Conservation (phyloP, 306 rosid species). For the Cucumis cinereus region DNA sequence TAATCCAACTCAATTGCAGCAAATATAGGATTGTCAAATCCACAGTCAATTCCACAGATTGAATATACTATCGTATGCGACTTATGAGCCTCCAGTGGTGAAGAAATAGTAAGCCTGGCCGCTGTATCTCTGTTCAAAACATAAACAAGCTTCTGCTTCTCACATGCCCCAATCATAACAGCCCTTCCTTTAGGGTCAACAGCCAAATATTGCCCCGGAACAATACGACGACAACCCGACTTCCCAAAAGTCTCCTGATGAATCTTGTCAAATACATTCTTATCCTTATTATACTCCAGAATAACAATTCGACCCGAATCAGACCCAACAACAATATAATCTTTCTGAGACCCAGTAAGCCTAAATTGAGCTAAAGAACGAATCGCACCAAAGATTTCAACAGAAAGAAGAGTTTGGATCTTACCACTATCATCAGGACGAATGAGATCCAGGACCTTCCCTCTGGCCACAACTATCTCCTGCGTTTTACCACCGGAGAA, state of each 20-base stretch:
- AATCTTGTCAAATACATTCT: conserved; percentile 70
- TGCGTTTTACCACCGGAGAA: conserved; percentile 94
- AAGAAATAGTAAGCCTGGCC: conserved; percentile 87
- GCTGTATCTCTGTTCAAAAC: conserved; percentile 85
- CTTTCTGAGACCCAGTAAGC: conserved; percentile 80
- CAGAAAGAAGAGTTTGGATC: conserved; percentile 86
- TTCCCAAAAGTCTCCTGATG: conserved; percentile 96
- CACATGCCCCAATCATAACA: conserved; percentile 91
- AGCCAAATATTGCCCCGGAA: conserved; percentile 86
- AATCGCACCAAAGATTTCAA: conserved; percentile 81
- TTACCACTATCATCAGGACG: conserved; percentile 90
- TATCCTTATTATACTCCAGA: conserved; percentile 76
- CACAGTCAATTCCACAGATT: conserved; percentile 88
- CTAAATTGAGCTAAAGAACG: conserved; percentile 77
- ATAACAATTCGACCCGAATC: conserved; percentile 91
- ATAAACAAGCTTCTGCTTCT: conserved; percentile 88
- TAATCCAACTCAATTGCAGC: conserved; percentile 91
- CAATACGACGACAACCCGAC: conserved; percentile 83
- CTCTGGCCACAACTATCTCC: conserved; percentile 84
- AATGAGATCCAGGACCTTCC: conserved; percentile 87
- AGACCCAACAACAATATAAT: conserved; percentile 76
- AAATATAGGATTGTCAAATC: conserved; percentile 89
- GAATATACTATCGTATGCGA: conserved; percentile 83
- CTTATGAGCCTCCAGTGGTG: conserved; percentile 86
- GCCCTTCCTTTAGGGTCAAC: conserved; percentile 95